Evolutionary conservation across 306 rosid species (phyloP).

Genomic region (Prunus salicina): DNA sequence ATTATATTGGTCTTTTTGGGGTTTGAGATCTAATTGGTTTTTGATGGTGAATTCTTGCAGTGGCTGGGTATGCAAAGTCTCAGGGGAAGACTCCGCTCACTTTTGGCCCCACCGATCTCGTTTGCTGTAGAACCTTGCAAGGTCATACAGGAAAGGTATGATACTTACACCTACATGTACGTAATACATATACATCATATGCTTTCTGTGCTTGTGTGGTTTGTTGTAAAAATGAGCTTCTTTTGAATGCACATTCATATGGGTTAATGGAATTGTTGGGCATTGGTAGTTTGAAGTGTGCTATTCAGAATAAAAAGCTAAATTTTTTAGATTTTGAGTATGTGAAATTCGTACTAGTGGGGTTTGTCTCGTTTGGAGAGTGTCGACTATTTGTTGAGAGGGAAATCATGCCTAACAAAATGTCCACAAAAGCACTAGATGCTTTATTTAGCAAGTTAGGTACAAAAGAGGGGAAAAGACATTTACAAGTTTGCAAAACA

Average conservation of each 20-base stretch:
- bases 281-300: not conserved
- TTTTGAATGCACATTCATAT: not conserved
- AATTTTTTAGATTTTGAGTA: not conserved
- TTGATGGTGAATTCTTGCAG: conserved; percentile 37
- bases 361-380: not conserved
- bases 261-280: not conserved
- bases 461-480: not conserved
- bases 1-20: not conserved
- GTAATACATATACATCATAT: too few relatives aligned
- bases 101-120: conserved; percentile 95
- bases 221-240: not conserved
- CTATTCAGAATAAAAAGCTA: not conserved
- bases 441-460: too few relatives aligned
- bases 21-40: conserved; percentile 34
- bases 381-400: not conserved
- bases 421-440: not conserved
- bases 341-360: not conserved
- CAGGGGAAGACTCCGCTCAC: conserved; percentile 67
- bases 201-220: not conserved
- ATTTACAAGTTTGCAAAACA: not conserved
- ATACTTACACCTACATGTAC: not conserved
- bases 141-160: conserved; percentile 86
- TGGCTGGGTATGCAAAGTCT: conserved; percentile 65
- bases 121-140: conserved; percentile 89
- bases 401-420: not conserved